Conservation (phyloP, 2,329 filamentous ascomycete species). For the Diaporthe vaccinii region DNA sequence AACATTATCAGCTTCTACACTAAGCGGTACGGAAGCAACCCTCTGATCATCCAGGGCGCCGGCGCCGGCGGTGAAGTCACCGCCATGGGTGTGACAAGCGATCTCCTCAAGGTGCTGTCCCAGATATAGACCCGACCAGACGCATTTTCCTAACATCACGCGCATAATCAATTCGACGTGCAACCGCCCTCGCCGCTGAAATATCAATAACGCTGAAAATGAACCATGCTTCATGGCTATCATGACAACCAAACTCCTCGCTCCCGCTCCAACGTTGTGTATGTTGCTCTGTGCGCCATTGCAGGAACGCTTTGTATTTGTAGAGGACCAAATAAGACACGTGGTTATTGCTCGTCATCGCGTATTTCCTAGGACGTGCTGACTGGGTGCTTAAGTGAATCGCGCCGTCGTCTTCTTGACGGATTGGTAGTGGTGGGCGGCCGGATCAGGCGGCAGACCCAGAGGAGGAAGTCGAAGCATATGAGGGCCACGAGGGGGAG, state of each 20-base stretch:
- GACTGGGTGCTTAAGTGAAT: conserved; percentile 43
- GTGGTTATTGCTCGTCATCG: not conserved
- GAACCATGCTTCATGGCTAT: not conserved
- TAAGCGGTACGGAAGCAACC: conserved; percentile 90
- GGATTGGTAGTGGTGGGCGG: conserved; percentile 39
- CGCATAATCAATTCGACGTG: not conserved
- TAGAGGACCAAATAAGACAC: not conserved
- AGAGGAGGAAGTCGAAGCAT: conserved; percentile 65
- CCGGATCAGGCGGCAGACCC: conserved; percentile 62
- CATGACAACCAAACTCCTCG: conserved; percentile 36
- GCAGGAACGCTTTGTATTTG: not conserved
- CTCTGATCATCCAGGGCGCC: conserved; percentile 93
- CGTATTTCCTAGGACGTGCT: conserved; percentile 37
- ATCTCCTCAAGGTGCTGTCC: conserved; percentile 89
- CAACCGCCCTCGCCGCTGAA: not conserved
- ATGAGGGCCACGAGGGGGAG: conserved; percentile 63
- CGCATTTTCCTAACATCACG: not conserved
- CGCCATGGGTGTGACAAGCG: conserved; percentile 96
- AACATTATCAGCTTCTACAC: conserved; percentile 99
- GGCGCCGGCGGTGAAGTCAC: conserved; percentile 96
- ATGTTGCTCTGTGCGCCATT: conserved; percentile 24
- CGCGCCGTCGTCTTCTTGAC: conserved; percentile 42
- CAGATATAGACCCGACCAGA: conserved; percentile 64
- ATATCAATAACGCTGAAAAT: conserved; percentile 21
- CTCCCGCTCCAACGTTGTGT: conserved; percentile 28